These are phyloP conservation scores for Kappamyces sp. DNA, from an alignment of 192 early-diverging fungal species.

Conservation along the genomic window DNA sequence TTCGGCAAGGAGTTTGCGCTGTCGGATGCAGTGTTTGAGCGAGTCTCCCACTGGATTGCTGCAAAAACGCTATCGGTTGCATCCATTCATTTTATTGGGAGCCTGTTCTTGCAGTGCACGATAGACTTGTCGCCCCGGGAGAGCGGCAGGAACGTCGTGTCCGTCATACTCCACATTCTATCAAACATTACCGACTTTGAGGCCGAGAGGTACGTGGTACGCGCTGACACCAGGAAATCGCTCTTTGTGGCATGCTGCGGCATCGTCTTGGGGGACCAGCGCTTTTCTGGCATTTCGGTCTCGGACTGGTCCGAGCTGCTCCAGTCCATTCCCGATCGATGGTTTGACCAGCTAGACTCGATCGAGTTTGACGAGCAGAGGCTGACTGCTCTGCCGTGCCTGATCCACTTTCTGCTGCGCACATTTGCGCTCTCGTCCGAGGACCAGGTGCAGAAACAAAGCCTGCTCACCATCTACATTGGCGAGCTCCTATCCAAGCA, in stretches of 20 bases:
- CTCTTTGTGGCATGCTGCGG: neutral
- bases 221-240: neutral
- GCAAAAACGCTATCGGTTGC: too few species aligned
- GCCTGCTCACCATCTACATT: neutral
- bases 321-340: slow-evolving; percentile 3
- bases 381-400: neutral
- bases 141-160: neutral
- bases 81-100: too few species aligned
- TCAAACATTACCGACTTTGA: neutral
- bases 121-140: too few species aligned
- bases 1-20: too few species aligned
- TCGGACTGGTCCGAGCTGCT: neutral
- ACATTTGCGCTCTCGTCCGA: neutral
- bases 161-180: neutral
- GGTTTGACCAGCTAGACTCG: slow-evolving; percentile 10
- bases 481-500: neutral
- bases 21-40: too few species aligned
- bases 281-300: neutral
- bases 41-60: too few species aligned
- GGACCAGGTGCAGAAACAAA: neutral
- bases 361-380: neutral
- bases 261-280: neutral
- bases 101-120: too few species aligned
- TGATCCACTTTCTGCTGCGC: neutral
- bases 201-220: neutral